phyloP scores from a whole-genome alignment of 2,329 filamentous ascomycete genomes.

The Colletotrichum aenigma region DNA sequence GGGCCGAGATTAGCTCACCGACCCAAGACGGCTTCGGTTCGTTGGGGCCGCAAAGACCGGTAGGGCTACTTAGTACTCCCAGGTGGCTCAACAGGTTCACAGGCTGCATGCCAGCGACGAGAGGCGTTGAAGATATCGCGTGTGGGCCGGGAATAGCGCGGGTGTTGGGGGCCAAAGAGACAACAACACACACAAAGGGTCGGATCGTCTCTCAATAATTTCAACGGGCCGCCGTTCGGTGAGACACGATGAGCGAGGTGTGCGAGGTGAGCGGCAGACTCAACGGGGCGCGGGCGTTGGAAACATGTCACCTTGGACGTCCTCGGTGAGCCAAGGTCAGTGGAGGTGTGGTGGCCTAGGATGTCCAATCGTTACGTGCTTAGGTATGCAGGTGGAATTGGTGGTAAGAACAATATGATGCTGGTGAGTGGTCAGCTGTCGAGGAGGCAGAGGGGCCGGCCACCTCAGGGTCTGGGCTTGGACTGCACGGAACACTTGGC shows the following conservation, averaged over 20 bases:
- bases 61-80: not conserved
- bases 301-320: not conserved
- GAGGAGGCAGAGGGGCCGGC: no score
- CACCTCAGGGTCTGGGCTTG: no score
- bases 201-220: not conserved
- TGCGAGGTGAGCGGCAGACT: not conserved
- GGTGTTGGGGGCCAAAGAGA: not conserved
- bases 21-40: constrained; percentile 1
- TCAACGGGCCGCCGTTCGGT: constrained; percentile 1
- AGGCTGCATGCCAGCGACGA: not conserved
- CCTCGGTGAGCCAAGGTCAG: not conserved
- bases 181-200: not conserved
- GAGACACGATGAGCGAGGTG: not conserved
- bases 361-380: not conserved
- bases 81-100: constrained; percentile 13
- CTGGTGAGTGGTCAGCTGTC: not conserved
- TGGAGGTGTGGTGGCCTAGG: not conserved
- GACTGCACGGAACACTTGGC: no score
- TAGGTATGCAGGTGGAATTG: not conserved
- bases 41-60: constrained; percentile 6
- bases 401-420: not conserved
- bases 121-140: not conserved
- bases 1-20: constrained; percentile 6
- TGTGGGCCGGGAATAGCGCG: not conserved
- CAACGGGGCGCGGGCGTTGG: not conserved